These are phyloP conservation scores for Kwoniella shivajii DNA, from an alignment of 1,284 basidiomycete genomes.

Conservation along the genomic window DNA sequence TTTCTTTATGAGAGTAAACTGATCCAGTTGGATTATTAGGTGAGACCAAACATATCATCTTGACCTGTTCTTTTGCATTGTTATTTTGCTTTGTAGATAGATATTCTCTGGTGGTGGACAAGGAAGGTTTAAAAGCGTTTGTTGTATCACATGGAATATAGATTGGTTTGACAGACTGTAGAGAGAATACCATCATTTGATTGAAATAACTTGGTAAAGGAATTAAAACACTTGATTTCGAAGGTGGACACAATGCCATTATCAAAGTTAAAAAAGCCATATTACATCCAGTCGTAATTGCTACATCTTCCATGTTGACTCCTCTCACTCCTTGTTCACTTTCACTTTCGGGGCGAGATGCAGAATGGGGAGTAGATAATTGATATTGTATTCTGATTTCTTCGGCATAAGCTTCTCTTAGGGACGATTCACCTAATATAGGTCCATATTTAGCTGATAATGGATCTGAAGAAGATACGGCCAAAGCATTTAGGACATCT, in stretches of 20 bases:
- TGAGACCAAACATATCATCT: slow-evolving; percentile 70
- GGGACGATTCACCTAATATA: slow-evolving; percentile 64
- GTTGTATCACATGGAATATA: slow-evolving; percentile 64
- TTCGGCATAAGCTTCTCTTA: slow-evolving; percentile 64
- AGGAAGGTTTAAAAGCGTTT: slow-evolving; percentile 65
- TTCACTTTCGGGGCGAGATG: not conserved
- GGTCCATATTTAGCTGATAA: slow-evolving; percentile 64
- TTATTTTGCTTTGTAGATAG: slow-evolving; percentile 11
- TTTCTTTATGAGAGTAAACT: slow-evolving; percentile 64
- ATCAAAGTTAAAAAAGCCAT: slow-evolving; percentile 51
- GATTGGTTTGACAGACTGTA: slow-evolving; percentile 67
- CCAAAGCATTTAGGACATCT: slow-evolving; percentile 61
- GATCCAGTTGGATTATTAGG: slow-evolving; percentile 70
- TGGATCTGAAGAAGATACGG: slow-evolving; percentile 57
- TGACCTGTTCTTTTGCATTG: slow-evolving; percentile 41
- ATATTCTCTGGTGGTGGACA: slow-evolving; percentile 32
- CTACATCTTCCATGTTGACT: slow-evolving; percentile 24
- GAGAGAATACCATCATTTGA: slow-evolving; percentile 73
- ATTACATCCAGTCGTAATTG: slow-evolving; percentile 53
- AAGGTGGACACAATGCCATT: slow-evolving; percentile 65
- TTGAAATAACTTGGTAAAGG: slow-evolving; percentile 83
- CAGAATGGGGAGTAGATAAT: not conserved
- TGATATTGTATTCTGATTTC: slow-evolving; percentile 72
- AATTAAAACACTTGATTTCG: slow-evolving; percentile 71
- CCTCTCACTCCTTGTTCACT: slow-evolving; percentile 2